Percentiles rank a stretch among this genome's conserved stretches.
These are phyloP conservation scores for Leccinum broughii DNA, from an alignment of 768 basidiomycete species.

Conservation along the genomic window DNA sequence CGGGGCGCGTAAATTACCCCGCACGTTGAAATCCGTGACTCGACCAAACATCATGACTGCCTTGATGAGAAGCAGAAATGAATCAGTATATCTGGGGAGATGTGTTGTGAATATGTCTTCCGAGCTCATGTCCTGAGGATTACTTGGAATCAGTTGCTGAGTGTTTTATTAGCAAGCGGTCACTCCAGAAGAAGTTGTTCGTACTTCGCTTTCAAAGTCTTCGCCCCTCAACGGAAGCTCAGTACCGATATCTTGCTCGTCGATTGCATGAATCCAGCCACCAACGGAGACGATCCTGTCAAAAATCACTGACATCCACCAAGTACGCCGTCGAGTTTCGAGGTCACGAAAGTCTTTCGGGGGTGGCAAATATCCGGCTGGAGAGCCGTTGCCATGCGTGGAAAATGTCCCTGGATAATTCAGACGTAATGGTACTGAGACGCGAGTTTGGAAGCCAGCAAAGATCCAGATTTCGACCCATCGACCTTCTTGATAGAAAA, in stretches of 20 bases:
- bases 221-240: conserved; percentile 74
- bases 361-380: conserved; percentile 77
- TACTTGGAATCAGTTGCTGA: conserved; percentile 62
- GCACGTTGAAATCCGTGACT: conserved; percentile 84
- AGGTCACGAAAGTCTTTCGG: conserved; percentile 75
- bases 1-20: conserved; percentile 66
- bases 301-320: conserved; percentile 91
- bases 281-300: conserved; percentile 81
- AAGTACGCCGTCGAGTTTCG: conserved; percentile 77
- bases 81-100: conserved; percentile 76
- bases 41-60: conserved; percentile 81
- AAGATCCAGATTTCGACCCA: conserved; percentile 94
- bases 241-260: conserved; percentile 82
- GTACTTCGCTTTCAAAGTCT: conserved; percentile 76
- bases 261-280: conserved; percentile 84
- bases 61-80: conserved; percentile 80
- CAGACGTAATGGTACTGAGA: conserved; percentile 76
- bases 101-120: conserved; percentile 69
- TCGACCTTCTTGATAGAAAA: conserved; percentile 86
- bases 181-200: conserved; percentile 20
- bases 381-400: conserved; percentile 63
- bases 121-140: conserved; percentile 71
- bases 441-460: conserved; percentile 81
- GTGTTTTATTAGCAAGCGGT: conserved; percentile 13
- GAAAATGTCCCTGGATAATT: conserved; percentile 87